Conservation (phyloP, 352 stramenopile species). For the Aphanomyces euteiches region DNA sequence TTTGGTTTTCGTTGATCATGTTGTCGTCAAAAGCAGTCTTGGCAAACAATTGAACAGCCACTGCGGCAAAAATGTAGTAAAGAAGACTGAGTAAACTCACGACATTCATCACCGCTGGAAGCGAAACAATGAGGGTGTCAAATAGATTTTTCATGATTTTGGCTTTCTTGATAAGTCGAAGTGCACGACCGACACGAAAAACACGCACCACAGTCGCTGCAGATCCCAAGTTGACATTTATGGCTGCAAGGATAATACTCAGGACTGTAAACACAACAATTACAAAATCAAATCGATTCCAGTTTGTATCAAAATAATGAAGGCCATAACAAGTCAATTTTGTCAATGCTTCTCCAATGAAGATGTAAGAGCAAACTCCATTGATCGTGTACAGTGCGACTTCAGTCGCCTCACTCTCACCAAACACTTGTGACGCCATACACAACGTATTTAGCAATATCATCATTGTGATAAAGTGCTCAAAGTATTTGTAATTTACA, state of each 20-base stretch:
- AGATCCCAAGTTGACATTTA: constrained; percentile 32
- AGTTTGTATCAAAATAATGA: constrained; percentile 77
- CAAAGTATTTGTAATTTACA: constrained; percentile 47
- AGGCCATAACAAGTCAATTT: constrained; percentile 77
- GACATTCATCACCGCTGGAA: constrained; percentile 87
- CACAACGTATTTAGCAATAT: constrained; percentile 86
- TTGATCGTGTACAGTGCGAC: constrained; percentile 66
- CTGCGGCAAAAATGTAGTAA: constrained; percentile 90
- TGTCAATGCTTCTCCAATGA: constrained; percentile 71
- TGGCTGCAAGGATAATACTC: constrained; percentile 38
- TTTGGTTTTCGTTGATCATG: constrained; percentile 63
- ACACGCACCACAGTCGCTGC: constrained; percentile 67
- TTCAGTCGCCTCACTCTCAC: constrained; percentile 64
- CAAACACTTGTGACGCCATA: constrained; percentile 84
- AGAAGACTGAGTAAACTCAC: constrained; percentile 81
- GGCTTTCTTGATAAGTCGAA: constrained; percentile 68
- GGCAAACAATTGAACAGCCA: constrained; percentile 88
- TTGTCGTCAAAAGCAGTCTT: constrained; percentile 67
- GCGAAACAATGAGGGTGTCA: constrained; percentile 81
- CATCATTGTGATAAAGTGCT: constrained; percentile 69
- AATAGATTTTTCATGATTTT: constrained; percentile 80
- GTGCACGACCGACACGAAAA: constrained; percentile 75
- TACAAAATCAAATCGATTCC: constrained; percentile 84
- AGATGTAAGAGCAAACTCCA: constrained; percentile 77
- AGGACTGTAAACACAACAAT: constrained; percentile 50